These are phyloP conservation scores for Clonostachys chloroleuca DNA, from an alignment of 2,329 filamentous ascomycete species.

Conservation along the genomic window DNA sequence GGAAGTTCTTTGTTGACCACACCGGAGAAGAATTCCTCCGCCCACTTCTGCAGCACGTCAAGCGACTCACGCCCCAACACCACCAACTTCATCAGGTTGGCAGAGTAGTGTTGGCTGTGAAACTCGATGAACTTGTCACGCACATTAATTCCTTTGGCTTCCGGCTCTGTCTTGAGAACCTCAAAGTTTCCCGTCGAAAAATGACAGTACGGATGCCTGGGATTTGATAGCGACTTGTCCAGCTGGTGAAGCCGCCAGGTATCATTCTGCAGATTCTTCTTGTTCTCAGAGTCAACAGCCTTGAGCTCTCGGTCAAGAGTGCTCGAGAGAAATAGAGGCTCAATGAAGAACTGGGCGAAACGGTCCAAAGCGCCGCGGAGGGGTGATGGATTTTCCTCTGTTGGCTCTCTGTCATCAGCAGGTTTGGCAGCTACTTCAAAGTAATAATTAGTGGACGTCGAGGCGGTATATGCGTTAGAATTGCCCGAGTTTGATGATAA, in stretches of 20 bases:
- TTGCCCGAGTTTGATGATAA: slow-evolving; percentile 84
- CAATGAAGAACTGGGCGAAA: slow-evolving; percentile 91
- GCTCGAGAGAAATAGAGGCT: slow-evolving; percentile 78
- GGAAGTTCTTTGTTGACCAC: slow-evolving; percentile 79
- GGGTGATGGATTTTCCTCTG: slow-evolving; percentile 51
- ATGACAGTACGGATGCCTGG: slow-evolving; percentile 82
- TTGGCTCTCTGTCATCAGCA: slow-evolving; percentile 52
- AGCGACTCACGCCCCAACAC: slow-evolving; percentile 78
- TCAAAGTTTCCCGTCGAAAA: slow-evolving; percentile 90
- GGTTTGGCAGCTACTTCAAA: slow-evolving; percentile 89
- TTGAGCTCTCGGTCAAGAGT: slow-evolving; percentile 83
- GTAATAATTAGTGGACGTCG: slow-evolving; percentile 95
- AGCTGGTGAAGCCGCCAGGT: slow-evolving; percentile 84
- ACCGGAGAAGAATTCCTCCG: slow-evolving; percentile 74
- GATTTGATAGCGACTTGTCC: slow-evolving; percentile 83
- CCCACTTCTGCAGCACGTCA: slow-evolving; percentile 80
- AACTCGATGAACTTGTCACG: slow-evolving; percentile 91
- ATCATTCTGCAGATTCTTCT: slow-evolving; percentile 94
- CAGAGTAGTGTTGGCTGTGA: slow-evolving; percentile 84
- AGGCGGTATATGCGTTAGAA: slow-evolving; percentile 92
- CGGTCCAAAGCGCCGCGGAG: slow-evolving; percentile 81
- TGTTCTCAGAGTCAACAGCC: slow-evolving; percentile 93
- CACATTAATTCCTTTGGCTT: slow-evolving; percentile 76
- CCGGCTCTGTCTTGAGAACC: slow-evolving; percentile 77
- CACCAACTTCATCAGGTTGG: slow-evolving; percentile 90